Evolutionary conservation across 208 protist species (phyloP), one percentile per base, ranked within the genome.

Genomic region (Trypanosoma cruzi): DNA sequence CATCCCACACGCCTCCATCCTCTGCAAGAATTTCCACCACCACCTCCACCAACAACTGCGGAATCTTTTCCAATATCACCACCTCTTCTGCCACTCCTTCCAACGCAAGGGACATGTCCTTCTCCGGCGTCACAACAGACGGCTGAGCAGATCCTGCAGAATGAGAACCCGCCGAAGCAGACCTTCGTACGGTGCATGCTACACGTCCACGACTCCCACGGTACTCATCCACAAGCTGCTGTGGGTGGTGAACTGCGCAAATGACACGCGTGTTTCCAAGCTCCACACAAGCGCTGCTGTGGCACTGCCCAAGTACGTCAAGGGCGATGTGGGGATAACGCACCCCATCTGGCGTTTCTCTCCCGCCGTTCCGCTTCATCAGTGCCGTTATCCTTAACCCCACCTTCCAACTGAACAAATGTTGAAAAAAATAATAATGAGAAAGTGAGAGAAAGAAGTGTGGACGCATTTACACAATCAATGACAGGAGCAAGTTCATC

Each of bases 181-280:
- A 79, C 64, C 81, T 77, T 57, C 77, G 79, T 29, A 96, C 79
- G 26, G 76, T 75, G 66, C 85, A 90, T 28, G 76, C 75, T 20
- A 96, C 74, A 16, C 88, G 85, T 4, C 90, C 90, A 26, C 85
- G 81, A 20, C 74, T 77, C 37, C 90, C 88, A 31, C 90, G 88
- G 68, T 93, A 94, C 76, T 96, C 90, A 50, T 90, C 77, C 48
- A 88, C 77, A 8, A 96, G 84, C 72, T 96, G 90, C 76, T 93
- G 85, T 29, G 90, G 90, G n/a, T 84, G 82, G 0, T 85, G 81
- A n/a, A 96, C 82, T 10, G 77, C 86, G 48, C 88, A 92, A 24
- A 96, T 65, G 14, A 96, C 85, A 46, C 90, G 90, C 40, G 88
- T 96, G 49, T 78, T 67, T 18, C 90, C 90, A 50, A 93, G 52